Base-by-base conservation (phyloP, 495 filamentous ascomycete species). In the Tuber calosporum region DNA sequence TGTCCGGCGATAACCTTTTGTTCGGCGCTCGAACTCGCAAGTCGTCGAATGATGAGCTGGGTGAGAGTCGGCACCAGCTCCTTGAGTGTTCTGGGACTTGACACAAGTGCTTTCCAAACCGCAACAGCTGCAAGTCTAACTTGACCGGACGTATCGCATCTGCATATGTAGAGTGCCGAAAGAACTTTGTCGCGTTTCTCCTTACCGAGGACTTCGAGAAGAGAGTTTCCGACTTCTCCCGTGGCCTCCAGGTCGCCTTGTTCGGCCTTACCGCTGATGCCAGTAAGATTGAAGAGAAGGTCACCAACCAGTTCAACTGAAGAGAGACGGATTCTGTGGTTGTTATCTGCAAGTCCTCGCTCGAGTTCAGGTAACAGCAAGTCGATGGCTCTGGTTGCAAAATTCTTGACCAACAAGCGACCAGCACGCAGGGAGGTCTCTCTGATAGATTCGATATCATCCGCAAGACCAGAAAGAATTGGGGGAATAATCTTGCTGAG, bases 1-100 rank as follows among this genome's bases (percentile, higher is more conserved):
- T 98, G 98, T 79, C 94, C 93, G 68, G 95, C 96, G 84, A 99
- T 99, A 74, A 96, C 90, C 84, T 97, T 97, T 82, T 98, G 95
- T 82, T 99, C 95, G 90, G 96, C 92, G 80, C 97, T 98, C 4
- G 93, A 91, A 77, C 93, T 97, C 71, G 93, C 95, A 48, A 99
- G 89, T 45, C 95, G 91, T 71, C 93, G 90, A 82, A 98, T 98
- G 75, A 99, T 90, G 76, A 98, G 87, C 82, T 96, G 93, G 8
- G 93, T 96, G 58, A 99, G 88, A 9, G 93, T 97, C 39, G 95
- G 94, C 45, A 97, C 90, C 78, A 99, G 88, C 79, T 99, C 95
- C 83, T 97, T 97, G 76, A 99, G 89, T 34, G 91, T 97, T 73
- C 89, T 89, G 30, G 95, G 95, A 62, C 93, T 94, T 75, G 95